Percentiles rank a stretch among this genome's conserved stretches.
Conservation (phyloP, 257 asterid genomes). For the Solanum clarkiae region DNA sequence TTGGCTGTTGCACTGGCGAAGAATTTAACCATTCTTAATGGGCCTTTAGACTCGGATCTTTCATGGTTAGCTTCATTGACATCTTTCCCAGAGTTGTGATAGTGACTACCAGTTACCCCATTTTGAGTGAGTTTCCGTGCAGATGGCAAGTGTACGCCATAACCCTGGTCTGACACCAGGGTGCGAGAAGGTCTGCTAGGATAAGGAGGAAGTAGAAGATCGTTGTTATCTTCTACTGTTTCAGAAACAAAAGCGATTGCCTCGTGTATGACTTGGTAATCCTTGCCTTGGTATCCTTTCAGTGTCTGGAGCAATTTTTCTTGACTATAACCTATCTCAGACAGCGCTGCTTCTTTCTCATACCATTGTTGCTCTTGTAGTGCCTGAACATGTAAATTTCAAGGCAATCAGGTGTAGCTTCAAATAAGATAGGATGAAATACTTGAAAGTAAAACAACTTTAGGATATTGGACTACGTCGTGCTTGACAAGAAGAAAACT, state of each 20-base stretch:
- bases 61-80: constrained; percentile 1
- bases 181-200: constrained; percentile 64
- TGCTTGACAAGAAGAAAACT: background rate
- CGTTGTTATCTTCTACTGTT: constrained; percentile 56
- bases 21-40: constrained; percentile 18
- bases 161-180: constrained; percentile 28
- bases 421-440: too few relatives aligned
- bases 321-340: constrained; percentile 68
- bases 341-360: constrained; percentile 69
- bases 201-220: constrained; percentile 95
- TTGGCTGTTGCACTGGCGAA: constrained; percentile 48
- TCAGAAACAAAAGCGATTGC: constrained; percentile 80
- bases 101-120: constrained; percentile 12
- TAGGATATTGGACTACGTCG: background rate
- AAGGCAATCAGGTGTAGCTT: background rate
- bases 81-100: background rate
- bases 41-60: constrained; percentile 11
- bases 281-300: constrained; percentile 74
- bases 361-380: constrained; percentile 84
- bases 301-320: constrained; percentile 67
- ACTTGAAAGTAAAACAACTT: too few relatives aligned
- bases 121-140: constrained; percentile 33
- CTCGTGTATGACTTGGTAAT: constrained; percentile 68
- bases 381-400: constrained; percentile 27
- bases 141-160: constrained; percentile 27